These are phyloP conservation scores for Ophiosphaerella narmari DNA, from an alignment of 2,329 filamentous ascomycete species.

Conservation along the genomic window DNA sequence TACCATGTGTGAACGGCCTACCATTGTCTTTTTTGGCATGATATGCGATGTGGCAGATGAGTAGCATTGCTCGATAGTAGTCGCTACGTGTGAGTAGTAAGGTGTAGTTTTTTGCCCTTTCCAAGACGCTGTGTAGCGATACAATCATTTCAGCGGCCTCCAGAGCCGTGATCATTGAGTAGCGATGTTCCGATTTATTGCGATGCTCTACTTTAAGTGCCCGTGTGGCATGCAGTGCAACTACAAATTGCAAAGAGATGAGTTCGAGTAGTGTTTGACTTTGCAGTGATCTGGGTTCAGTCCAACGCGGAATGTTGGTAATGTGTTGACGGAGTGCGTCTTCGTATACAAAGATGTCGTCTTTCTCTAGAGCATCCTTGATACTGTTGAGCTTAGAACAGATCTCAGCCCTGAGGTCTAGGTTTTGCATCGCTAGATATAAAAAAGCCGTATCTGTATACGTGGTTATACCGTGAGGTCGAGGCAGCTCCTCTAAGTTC, in stretches of 20 bases:
- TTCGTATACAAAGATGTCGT: constrained; percentile 10
- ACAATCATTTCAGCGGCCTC: constrained; percentile 15
- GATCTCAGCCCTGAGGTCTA: constrained; percentile 11
- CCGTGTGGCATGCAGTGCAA: constrained; percentile 24
- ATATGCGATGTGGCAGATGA: constrained; percentile 26
- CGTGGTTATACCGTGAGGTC: constrained; percentile 11
- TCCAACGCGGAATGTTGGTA: constrained; percentile 14
- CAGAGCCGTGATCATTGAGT: constrained; percentile 14
- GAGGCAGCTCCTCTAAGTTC: constrained; percentile 12
- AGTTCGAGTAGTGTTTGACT: constrained; percentile 27
- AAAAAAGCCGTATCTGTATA: constrained; percentile 30
- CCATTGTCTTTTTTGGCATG: constrained; percentile 11
- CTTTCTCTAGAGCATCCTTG: background rate
- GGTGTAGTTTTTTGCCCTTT: constrained; percentile 14
- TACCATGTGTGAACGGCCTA: background rate
- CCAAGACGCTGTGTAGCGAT: constrained; percentile 13
- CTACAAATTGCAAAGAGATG: constrained; percentile 32
- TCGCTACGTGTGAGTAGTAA: constrained; percentile 24
- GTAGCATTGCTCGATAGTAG: constrained; percentile 23
- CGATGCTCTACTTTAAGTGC: constrained; percentile 2
- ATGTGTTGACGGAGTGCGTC: constrained; percentile 11
- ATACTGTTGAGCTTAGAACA: constrained; percentile 16
- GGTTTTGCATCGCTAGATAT: constrained; percentile 8
- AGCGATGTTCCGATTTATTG: constrained; percentile 2
- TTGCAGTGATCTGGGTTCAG: constrained; percentile 11